Percentiles rank a stretch among this genome's conserved stretches.
phyloP scores from a whole-genome alignment of 78 protist genomes.

The Guillardia theta region DNA sequence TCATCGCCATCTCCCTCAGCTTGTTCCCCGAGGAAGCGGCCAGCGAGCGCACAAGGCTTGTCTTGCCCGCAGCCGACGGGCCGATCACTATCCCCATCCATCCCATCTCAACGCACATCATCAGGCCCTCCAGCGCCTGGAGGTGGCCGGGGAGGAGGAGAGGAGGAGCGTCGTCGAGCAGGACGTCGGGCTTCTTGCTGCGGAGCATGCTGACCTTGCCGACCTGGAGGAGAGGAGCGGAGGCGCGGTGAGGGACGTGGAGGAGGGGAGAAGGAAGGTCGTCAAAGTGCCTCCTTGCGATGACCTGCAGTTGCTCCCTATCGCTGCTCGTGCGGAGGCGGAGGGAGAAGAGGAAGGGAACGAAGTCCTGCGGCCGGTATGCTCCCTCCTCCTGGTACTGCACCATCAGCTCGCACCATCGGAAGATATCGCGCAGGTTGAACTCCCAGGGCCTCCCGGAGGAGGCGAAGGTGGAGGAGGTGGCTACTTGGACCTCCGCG shows the following conservation, averaged over 20 bases:
- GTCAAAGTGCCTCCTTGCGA: not conserved
- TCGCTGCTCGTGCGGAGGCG: slow-evolving; percentile 43
- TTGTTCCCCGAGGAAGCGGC: slow-evolving; percentile 57
- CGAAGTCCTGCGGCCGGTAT: not conserved
- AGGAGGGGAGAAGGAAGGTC: not conserved
- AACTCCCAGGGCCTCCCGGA: slow-evolving; percentile 98
- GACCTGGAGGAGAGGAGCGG: too few species aligned
- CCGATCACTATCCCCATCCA: slow-evolving; percentile 85
- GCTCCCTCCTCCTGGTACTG: not conserved
- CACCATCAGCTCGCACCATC: slow-evolving; percentile 89
- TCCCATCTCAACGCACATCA: slow-evolving; percentile 57
- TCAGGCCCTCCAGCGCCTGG: slow-evolving; percentile 50
- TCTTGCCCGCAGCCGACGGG: slow-evolving; percentile 87
- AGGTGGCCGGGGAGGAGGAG: not conserved
- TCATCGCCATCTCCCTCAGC: slow-evolving; percentile 51
- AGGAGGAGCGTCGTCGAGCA: too few species aligned
- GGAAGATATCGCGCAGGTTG: slow-evolving; percentile 96
- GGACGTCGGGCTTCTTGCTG: too few species aligned
- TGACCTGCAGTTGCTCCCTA: not conserved
- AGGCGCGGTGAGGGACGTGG: too few species aligned
- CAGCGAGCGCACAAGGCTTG: slow-evolving; percentile 71
- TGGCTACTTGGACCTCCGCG: not conserved
- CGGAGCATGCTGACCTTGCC: too few species aligned
- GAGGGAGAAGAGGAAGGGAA: not conserved
- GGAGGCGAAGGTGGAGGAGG: not conserved